Base-by-base conservation (phyloP, 2,329 filamentous ascomycete species). In the Penicillium fuscoglaucum region DNA sequence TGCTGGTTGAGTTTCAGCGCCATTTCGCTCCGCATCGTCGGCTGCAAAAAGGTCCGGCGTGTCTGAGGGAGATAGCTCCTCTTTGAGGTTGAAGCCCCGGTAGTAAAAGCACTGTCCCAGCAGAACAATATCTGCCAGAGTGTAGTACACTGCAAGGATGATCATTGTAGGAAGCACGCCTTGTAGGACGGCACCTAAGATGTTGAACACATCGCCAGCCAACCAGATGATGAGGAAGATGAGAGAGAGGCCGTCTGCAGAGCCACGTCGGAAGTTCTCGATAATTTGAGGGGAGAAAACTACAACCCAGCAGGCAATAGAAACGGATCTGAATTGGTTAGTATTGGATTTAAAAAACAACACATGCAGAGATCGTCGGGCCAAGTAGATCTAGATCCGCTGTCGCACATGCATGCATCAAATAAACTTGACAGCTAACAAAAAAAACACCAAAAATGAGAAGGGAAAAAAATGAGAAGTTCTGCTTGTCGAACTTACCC, bases 261-360 rank as follows among this genome's bases (percentile, higher is more conserved):
- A 96, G 65, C 85, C 81, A 56, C 92, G 86, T 62, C 87, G 88
- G 78, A 96, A 97, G 73, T 97, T 97, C 71, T 96, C 91, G 67
- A 96, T 88, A 68, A 99, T 97, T 68, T 99, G 95, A 2, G 95
- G 95, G 0, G 91, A 95, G 79, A 97, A 99, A 58, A 99, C 95
- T 37, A 98, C 91, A 57, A 98, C 90, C 95, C 95, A 97, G 74
- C 93, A 97, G 51, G 93, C 93, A 72, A 99, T 97, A 46, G 91
- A 96, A 66, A 99, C 93, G 9, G 93, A 96, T 37, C 93, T 91
- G 59, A 68, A 37, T 61, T 57, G 59, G 51, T 63, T 24, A 62
- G 54, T 52, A 46, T 55, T 43, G 24, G 13, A 49, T 37, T 21
- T 12, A 37, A 9, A 49, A 43, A 33, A 39, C 8, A 45, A 61